A percentile compares a stretch with the other conserved stretches of the same genome.
Evolutionary conservation across 345 rosid genomes (phyloP).

Genomic region (Citrus cavaleriei): DNA sequence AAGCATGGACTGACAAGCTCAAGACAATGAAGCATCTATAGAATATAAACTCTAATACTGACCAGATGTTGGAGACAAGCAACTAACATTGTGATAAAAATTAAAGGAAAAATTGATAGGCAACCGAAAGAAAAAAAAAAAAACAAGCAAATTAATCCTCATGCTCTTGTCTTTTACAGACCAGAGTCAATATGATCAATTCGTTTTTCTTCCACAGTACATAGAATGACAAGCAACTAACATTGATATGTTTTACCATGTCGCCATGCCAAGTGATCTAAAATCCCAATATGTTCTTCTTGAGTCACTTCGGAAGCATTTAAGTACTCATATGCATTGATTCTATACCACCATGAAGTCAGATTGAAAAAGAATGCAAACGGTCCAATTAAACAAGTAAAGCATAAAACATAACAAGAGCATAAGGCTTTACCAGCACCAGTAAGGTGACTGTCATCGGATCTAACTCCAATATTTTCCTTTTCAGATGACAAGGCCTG

Average conservation of each 20-base stretch:
- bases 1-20: neutral
- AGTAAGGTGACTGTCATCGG: constrained; percentile 20
- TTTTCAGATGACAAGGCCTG: constrained; percentile 38
- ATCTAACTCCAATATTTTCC: constrained; percentile 42
- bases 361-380: neutral
- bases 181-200: neutral
- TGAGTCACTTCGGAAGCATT: neutral
- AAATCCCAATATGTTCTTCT: neutral
- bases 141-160: neutral
- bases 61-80: neutral
- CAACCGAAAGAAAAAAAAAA: neutral
- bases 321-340: neutral
- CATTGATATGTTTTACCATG: neutral
- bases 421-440: constrained; percentile 36
- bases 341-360: neutral
- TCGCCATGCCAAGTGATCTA: neutral
- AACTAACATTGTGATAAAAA: neutral
- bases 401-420: constrained; percentile 9
- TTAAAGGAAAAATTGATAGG: neutral
- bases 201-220: neutral
- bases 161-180: neutral
- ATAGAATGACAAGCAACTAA: neutral
- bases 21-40: neutral
- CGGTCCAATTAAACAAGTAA: neutral
- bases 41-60: neutral